These are phyloP conservation scores for Carallia pectinifolia DNA, from an alignment of 345 rosid genomes.

Conservation along the genomic window DNA sequence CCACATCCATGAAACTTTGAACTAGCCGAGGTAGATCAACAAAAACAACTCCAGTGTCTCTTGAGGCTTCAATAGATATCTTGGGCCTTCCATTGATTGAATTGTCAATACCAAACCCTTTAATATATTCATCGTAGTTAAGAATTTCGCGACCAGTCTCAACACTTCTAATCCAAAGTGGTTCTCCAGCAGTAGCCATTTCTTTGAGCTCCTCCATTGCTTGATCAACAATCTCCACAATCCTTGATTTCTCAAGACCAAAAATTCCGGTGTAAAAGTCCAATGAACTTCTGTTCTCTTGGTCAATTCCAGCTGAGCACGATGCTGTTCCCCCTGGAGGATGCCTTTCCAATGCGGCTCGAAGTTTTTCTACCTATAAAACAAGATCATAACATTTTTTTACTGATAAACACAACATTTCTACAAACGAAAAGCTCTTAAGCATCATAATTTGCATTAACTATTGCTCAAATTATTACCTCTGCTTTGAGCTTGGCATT, in stretches of 20 bases:
- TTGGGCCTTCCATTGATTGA: slow-evolving; percentile 39
- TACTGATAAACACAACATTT: not conserved
- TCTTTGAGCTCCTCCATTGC: slow-evolving; percentile 74
- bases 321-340: slow-evolving; percentile 55
- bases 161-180: slow-evolving; percentile 85
- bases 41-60: slow-evolving; percentile 76
- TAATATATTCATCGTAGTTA: slow-evolving; percentile 85
- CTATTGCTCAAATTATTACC: slow-evolving; percentile 38
- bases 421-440: not conserved
- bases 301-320: slow-evolving; percentile 59
- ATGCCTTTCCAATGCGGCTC: slow-evolving; percentile 57
- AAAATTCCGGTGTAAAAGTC: slow-evolving; percentile 79
- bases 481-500: slow-evolving; percentile 87
- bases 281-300: slow-evolving; percentile 66
- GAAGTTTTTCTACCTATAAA: slow-evolving; percentile 66
- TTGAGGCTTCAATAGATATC: slow-evolving; percentile 81
- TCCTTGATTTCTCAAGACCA: slow-evolving; percentile 71
- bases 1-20: slow-evolving; percentile 89
- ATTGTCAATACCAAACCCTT: slow-evolving; percentile 60
- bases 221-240: slow-evolving; percentile 66
- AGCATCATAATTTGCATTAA: not conserved
- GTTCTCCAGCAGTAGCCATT: slow-evolving; percentile 77
- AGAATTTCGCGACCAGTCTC: slow-evolving; percentile 95
- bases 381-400: too few relatives aligned
- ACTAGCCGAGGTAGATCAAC: slow-evolving; percentile 76